Conservation (phyloP, 176 grass and related monocot species). For the Tillandsia leiboldiana region DNA sequence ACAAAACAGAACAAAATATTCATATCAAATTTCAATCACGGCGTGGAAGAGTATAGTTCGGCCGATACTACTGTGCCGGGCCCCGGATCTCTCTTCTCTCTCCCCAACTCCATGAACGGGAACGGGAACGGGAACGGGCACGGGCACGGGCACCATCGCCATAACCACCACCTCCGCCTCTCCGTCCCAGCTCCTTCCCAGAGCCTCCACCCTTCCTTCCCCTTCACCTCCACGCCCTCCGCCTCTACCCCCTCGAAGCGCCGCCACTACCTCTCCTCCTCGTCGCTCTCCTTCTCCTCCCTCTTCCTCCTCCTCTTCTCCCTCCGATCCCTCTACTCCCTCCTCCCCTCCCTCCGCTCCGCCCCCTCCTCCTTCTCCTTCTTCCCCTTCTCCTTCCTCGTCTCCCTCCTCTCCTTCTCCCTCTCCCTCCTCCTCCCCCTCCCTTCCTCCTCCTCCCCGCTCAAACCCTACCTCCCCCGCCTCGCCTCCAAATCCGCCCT, state of each 20-base stretch:
- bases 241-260: constrained; percentile 27
- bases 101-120: background rate
- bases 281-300: constrained; percentile 30
- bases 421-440: constrained; percentile 28
- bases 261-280: constrained; percentile 37
- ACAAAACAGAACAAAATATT: too few species aligned
- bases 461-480: constrained; percentile 3
- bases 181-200: constrained; percentile 31
- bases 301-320: constrained; percentile 20
- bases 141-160: constrained; percentile 14
- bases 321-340: constrained; percentile 23
- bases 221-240: constrained; percentile 32
- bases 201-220: constrained; percentile 35
- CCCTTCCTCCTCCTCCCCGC: constrained; percentile 22
- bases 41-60: too few species aligned
- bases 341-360: constrained; percentile 30
- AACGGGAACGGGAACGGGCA: background rate
- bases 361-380: constrained; percentile 31
- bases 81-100: background rate
- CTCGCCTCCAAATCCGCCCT: constrained; percentile 34
- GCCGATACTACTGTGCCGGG: too few species aligned
- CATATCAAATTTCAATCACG: too few species aligned
- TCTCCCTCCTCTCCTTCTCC: background rate
- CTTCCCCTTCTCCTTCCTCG: background rate
- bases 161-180: constrained; percentile 35